phyloP scores from a whole-genome alignment of 371 early-diverging fungal species.

The Lichtheimia ramosa region DNA sequence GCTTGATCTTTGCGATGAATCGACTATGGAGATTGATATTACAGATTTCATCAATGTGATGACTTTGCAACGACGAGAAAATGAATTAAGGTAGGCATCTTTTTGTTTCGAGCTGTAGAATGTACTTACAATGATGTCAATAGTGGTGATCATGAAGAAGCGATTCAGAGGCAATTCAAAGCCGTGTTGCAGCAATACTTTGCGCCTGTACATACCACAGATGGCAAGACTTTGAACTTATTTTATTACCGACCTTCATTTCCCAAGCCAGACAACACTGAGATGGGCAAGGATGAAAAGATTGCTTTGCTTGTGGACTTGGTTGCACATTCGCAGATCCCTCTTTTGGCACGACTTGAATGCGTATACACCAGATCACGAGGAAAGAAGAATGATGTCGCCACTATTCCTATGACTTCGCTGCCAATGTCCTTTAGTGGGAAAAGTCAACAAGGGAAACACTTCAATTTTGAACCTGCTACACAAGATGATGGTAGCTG shows the following conservation, averaged over 20 bases:
- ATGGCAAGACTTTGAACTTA: conserved; percentile 35
- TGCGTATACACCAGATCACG: conserved; percentile 53
- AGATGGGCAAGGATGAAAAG: conserved; percentile 19
- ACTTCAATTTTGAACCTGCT: conserved; percentile 51
- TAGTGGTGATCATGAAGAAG: conserved; percentile 1
- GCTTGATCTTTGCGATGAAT: conserved; percentile 58
- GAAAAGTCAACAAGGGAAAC: conserved; percentile 23
- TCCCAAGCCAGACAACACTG: not conserved
- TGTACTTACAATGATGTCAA: not conserved
- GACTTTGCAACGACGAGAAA: conserved; percentile 39
- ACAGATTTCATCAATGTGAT: conserved; percentile 71
- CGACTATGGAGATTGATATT: conserved; percentile 68
- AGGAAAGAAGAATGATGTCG: conserved; percentile 25
- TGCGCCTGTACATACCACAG: conserved; percentile 48
- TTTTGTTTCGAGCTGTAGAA: conserved; percentile 5
- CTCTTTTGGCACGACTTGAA: conserved; percentile 61
- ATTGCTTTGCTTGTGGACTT: conserved; percentile 48
- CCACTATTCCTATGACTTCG: conserved; percentile 48
- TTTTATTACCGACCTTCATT: conserved; percentile 70
- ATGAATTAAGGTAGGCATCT: conserved; percentile 33
- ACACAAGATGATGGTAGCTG: conserved; percentile 22
- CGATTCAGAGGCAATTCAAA: conserved; percentile 47
- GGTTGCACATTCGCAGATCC: conserved; percentile 51
- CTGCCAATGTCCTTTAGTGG: conserved; percentile 58
- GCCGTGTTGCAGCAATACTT: conserved; percentile 64